Percentiles rank a stretch among this genome's conserved stretches.
Evolutionary conservation across 163 green algal genomes (phyloP).

Genomic region (Coccomyxa subellipsoidea): DNA sequence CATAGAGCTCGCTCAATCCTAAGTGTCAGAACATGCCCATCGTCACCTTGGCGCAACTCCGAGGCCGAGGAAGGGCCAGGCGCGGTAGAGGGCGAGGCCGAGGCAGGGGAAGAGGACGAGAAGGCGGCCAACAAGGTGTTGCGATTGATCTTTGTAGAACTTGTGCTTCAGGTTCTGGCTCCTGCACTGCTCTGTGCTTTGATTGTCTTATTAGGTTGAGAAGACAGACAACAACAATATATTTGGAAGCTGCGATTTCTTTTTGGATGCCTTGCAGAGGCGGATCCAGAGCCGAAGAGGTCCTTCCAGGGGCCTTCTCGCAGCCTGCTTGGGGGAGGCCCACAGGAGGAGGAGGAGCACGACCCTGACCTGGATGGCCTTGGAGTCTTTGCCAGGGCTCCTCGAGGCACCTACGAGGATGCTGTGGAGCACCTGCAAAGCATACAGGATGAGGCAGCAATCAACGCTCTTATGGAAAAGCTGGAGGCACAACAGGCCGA

Average conservation of each 20-base stretch:
- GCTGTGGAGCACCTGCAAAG: not conserved
- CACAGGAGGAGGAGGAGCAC: not conserved
- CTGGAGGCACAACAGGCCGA: not conserved
- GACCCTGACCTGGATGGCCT: not conserved
- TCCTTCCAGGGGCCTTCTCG: not conserved
- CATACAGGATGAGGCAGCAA: not conserved
- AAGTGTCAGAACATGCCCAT: not conserved
- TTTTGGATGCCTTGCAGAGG: not conserved
- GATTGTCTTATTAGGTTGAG: too few relatives aligned
- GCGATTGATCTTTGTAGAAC: not conserved
- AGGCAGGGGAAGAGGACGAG: not conserved
- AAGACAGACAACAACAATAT: too few relatives aligned
- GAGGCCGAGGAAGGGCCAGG: not conserved
- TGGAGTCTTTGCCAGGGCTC: not conserved
- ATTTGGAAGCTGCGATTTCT: not conserved
- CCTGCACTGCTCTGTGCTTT: too few relatives aligned
- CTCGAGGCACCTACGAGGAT: not conserved
- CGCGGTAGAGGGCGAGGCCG: conserved; percentile 4
- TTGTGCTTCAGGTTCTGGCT: too few relatives aligned
- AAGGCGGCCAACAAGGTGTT: not conserved
- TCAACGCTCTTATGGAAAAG: not conserved
- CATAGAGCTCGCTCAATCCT: not conserved
- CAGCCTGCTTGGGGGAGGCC: not conserved
- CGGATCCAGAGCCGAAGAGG: not conserved
- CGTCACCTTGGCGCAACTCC: not conserved